Evolutionary conservation across 805 yeast species (phyloP), one percentile per base, ranked within the genome.

Genomic region (Monosporozyma aquatica): DNA sequence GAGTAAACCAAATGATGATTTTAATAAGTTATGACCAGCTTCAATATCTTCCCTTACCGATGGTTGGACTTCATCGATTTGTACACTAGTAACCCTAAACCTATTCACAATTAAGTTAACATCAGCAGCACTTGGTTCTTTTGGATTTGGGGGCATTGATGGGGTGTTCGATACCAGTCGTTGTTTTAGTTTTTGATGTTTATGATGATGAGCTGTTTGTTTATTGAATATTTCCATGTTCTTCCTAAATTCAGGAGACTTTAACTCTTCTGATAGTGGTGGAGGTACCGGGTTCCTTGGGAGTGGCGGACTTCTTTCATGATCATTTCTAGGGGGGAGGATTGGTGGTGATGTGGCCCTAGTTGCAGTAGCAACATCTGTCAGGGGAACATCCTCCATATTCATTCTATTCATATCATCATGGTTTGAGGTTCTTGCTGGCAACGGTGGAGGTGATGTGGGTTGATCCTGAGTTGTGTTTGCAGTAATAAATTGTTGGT

Each of bases 101-200:
- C 86, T 72, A 38, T 78, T 71, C 37, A 78, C 70, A 28, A 85
- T 66, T 47, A 86, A 66, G 55, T 76, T 82, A 47, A 76, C 71
- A 44, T 74, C 72, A 29, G 72, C 68, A 45, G 52, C 57, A 30
- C 37, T 29, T 17, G 38, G 14, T 13, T 42, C 41, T 6, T 20
- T 32, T 7, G 35, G 23, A 7, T 6, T 9, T 18, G 22, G n/a
- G 7, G 22, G 35, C 3, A 20, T 10, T 10, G 22, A 32, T 4
- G 14, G 18, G 8, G 35, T 18, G 23, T 32, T 44, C 22, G 44
- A 61, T 11, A 55, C 50, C 17, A 32, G 33, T 20, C 43, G 41
- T 21, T 15, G 14, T 7, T 32, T 32, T 10, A 32, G 18, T 20
- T 9, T 18, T 11, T 17, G 5, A 32, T 32, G 35, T 18, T 32